Conservation (phyloP, 2,329 filamentous ascomycete species). For the Sporothrix humicola region DNA sequence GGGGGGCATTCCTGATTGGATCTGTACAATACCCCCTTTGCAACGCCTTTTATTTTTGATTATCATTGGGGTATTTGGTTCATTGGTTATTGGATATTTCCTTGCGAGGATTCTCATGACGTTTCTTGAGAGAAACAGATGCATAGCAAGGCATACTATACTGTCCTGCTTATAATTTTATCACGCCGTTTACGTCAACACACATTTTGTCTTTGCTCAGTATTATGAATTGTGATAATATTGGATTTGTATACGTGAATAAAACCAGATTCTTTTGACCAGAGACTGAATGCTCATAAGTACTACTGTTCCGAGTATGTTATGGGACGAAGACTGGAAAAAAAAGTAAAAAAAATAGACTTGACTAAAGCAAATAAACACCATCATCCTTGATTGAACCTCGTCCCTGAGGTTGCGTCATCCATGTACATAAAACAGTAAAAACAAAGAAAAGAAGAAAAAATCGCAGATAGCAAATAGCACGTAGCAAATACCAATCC, state of each 20-base stretch:
- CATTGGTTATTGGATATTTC: not conserved
- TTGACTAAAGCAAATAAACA: not conserved
- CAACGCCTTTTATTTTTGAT: not conserved
- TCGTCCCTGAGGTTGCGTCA: constrained; percentile 15
- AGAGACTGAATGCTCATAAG: not conserved
- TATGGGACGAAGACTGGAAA: not conserved
- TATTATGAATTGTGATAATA: not conserved
- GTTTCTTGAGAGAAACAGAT: not conserved
- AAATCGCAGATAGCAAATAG: not conserved
- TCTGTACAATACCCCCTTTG: constrained; percentile 18
- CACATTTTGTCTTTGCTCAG: not conserved
- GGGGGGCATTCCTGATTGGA: constrained; percentile 10
- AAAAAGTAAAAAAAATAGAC: not conserved
- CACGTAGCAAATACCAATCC: not conserved
- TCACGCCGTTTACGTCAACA: constrained; percentile 21
- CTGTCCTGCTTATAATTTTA: constrained; percentile 8
- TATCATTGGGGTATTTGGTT: not conserved
- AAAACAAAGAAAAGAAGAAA: not conserved
- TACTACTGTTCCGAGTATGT: not conserved
- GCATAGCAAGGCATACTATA: not conserved
- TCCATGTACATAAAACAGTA: constrained; percentile 1
- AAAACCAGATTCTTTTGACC: not conserved
- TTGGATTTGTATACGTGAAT: not conserved
- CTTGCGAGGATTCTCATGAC: not conserved
- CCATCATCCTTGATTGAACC: not conserved